A percentile compares a stretch with the other conserved stretches of the same genome.
phyloP scores from a whole-genome alignment of 2,329 filamentous ascomycete genomes.

The Curvularia verruculosa region DNA sequence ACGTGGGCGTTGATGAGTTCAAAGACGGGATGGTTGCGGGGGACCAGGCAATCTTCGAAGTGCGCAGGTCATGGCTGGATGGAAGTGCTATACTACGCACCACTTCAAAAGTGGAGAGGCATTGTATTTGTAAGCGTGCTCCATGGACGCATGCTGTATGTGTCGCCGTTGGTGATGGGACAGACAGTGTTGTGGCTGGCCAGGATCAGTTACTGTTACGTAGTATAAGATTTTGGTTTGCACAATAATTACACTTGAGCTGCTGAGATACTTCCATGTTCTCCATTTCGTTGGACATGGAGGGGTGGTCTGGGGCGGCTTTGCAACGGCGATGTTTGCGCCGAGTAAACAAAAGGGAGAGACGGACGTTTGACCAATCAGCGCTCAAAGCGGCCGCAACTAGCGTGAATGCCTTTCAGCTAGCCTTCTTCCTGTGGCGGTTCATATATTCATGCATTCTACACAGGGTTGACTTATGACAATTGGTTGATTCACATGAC shows the following conservation, averaged over 20 bases:
- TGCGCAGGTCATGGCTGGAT: slow-evolving; percentile 36
- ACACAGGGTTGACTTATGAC: neutral
- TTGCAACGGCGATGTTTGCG: slow-evolving; percentile 27
- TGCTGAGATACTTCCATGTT: slow-evolving; percentile 37
- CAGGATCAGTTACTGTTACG: slow-evolving; percentile 12
- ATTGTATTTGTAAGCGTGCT: slow-evolving; percentile 50
- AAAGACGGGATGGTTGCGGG: slow-evolving; percentile 19
- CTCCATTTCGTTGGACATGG: slow-evolving; percentile 29
- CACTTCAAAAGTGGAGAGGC: slow-evolving; percentile 44
- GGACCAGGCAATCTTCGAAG: slow-evolving; percentile 48
- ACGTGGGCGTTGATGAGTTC: slow-evolving; percentile 6
- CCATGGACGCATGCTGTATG: slow-evolving; percentile 49
- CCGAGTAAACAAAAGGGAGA: slow-evolving; percentile 37
- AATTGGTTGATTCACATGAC: neutral
- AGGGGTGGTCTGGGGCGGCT: slow-evolving; percentile 8
- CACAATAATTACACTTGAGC: slow-evolving; percentile 35
- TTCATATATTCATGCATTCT: neutral
- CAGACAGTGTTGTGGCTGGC: slow-evolving; percentile 41
- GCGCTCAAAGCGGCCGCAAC: slow-evolving; percentile 16
- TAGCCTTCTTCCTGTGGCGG: neutral
- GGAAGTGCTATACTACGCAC: slow-evolving; percentile 46
- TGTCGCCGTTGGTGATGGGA: slow-evolving; percentile 49
- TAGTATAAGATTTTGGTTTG: neutral
- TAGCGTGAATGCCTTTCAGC: slow-evolving; percentile 6
- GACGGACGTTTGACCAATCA: slow-evolving; percentile 27